These are phyloP conservation scores for Nemania serpens DNA, from an alignment of 2,329 filamentous ascomycete genomes.

Conservation along the genomic window DNA sequence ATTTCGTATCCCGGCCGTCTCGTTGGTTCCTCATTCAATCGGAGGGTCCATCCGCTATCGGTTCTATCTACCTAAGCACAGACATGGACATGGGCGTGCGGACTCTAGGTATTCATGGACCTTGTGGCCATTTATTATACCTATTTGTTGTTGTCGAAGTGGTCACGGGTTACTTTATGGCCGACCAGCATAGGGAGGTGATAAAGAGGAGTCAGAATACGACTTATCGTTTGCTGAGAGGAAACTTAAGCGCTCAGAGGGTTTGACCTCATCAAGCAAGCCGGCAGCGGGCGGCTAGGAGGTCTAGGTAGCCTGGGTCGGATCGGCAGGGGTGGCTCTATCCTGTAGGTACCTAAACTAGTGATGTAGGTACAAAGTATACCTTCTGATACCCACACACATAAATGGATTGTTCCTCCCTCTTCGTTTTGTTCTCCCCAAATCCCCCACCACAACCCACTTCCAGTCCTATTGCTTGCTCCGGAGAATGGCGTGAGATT, in stretches of 20 bases:
- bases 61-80: constrained; percentile 5
- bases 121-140: neutral
- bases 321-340: constrained; percentile 24
- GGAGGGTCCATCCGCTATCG: constrained; percentile 19
- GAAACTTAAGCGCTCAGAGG: constrained; percentile 22
- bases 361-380: neutral
- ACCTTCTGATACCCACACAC: neutral
- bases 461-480: neutral
- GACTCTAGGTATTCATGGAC: neutral
- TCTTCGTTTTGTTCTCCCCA: neutral
- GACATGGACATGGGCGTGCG: neutral
- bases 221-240: constrained; percentile 20
- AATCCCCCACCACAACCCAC: neutral
- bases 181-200: neutral
- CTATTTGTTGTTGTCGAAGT: neutral
- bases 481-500: constrained; percentile 10
- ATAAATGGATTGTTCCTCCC: neutral
- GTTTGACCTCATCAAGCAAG: constrained; percentile 25
- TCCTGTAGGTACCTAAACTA: neutral
- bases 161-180: neutral
- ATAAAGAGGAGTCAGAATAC: constrained; percentile 11
- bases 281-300: constrained; percentile 20
- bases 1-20: constrained; percentile 22
- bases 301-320: constrained; percentile 8
- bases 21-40: constrained; percentile 24